Base-by-base conservation (phyloP, 1,139 yeast species). In the Zygosaccharomyces pseudobailii region DNA sequence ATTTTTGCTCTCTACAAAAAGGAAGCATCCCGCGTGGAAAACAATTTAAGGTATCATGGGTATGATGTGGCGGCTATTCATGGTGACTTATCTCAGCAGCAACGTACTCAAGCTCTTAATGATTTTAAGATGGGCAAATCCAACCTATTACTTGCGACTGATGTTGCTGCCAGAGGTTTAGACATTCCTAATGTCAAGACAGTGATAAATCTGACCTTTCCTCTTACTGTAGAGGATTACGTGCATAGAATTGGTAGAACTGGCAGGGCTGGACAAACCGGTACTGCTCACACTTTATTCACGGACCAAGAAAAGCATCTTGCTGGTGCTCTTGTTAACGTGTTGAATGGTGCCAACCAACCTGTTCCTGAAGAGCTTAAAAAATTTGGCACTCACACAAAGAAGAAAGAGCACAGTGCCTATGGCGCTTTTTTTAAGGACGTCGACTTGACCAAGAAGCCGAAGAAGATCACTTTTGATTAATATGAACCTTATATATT, bases 181-280 rank as follows among this genome's bases (percentile, higher is more conserved):
- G 99, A 92, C 70, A 92, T 92, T 59, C 98, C 99, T 43, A 88
- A 94, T 59, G 99, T 92, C 56, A 92, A 90, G 69, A 87, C 89
- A 27, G 99, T 92, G 42, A 89, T 92, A 66, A 92, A 92, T 68
- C 75, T 94, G 68, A 92, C 98, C 3, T 92, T 92, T 82, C 99
- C 99, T 43, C 78, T 94, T 61, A 92, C 98, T 0, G 95, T 88
- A 22, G 99, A 92, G 71, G 98, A 94, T 71, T 92, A 92, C 63
- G 98, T 92, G 42, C 98, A 92, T 69, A 81, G 98, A 71, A 92
- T 92, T 58, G 98, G 98, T 56, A 84, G 98, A 76, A 92, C 98
- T 17, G 98, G 98, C 53, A 84, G 99, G 72, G 98, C 98, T 13
- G 98, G 98, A 38, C 88, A 86, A 69, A 75, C 89, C 2, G 99